phyloP scores from a whole-genome alignment of 768 basidiomycete species.

The Boletus pseudopeckii region DNA sequence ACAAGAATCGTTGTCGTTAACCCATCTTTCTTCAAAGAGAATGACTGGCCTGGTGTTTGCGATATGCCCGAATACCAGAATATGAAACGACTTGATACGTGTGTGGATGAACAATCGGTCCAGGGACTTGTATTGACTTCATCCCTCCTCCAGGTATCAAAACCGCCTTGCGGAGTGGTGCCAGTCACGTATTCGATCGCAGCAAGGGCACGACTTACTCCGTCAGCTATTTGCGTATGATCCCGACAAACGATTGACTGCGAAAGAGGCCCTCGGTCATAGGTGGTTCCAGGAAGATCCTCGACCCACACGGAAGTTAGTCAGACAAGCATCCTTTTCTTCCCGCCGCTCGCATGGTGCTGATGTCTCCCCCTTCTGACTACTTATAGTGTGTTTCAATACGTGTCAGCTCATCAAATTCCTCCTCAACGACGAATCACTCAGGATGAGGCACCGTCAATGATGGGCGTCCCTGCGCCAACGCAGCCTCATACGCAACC shows the following conservation, averaged over 20 bases:
- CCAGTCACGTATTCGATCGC: constrained; percentile 53
- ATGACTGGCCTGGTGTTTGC: constrained; percentile 81
- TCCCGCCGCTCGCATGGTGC: not conserved
- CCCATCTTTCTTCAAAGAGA: constrained; percentile 45
- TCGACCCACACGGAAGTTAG: constrained; percentile 80
- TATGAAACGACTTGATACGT: constrained; percentile 77
- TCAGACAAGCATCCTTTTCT: constrained; percentile 8
- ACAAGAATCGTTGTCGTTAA: not conserved
- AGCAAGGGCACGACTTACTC: constrained; percentile 79
- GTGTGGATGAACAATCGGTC: constrained; percentile 24
- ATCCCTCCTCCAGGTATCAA: constrained; percentile 43
- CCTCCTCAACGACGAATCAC: constrained; percentile 89
- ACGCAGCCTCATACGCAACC: constrained; percentile 42
- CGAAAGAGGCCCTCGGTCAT: constrained; percentile 76
- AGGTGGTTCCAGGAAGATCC: constrained; percentile 94
- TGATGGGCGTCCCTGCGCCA: constrained; percentile 64
- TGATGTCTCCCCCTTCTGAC: constrained; percentile 1
- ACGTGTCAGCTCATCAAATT: constrained; percentile 57
- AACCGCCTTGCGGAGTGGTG: constrained; percentile 78
- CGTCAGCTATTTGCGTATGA: constrained; percentile 85
- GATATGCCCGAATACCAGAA: constrained; percentile 88
- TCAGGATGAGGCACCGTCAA: constrained; percentile 87
- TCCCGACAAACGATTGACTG: constrained; percentile 81
- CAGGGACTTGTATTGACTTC: not conserved
- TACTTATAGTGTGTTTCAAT: constrained; percentile 65